A percentile compares a stretch with the other conserved stretches of the same genome.
These are phyloP conservation scores for Cercospora citrullina DNA, from an alignment of 2,329 filamentous ascomycete species.

Conservation along the genomic window DNA sequence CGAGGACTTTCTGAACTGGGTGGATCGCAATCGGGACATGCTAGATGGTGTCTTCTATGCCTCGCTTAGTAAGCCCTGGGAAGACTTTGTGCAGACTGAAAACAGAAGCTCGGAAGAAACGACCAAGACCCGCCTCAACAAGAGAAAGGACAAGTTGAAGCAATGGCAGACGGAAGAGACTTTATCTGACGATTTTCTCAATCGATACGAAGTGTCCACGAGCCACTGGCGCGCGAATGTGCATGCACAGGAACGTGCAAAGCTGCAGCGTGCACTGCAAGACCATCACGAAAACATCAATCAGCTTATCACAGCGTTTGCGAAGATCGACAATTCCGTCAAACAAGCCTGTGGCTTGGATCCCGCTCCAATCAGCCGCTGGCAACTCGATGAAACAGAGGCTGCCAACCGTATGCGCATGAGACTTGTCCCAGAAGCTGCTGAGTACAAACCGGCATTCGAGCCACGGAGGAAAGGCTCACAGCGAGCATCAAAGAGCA, in stretches of 20 bases:
- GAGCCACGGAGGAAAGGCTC: conserved; percentile 79
- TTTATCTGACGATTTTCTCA: conserved; percentile 68
- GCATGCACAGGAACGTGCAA: conserved; percentile 85
- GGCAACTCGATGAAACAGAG: conserved; percentile 94
- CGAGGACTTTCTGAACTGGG: conserved; percentile 82
- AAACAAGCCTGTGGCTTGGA: conserved; percentile 79
- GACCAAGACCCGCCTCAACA: conserved; percentile 66
- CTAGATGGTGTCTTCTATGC: conserved; percentile 82
- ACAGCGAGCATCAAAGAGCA: conserved; percentile 44
- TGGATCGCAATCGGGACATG: conserved; percentile 75
- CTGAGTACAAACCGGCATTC: conserved; percentile 68
- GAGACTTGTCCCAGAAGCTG: conserved; percentile 77
- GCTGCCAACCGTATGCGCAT: conserved; percentile 93
- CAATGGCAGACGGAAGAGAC: conserved; percentile 73
- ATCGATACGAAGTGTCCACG: conserved; percentile 83
- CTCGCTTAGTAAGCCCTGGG: conserved; percentile 79
- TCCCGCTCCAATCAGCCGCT: conserved; percentile 67
- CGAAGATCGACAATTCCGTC: conserved; percentile 75
- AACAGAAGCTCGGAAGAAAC: conserved; percentile 78
- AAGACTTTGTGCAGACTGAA: conserved; percentile 79
- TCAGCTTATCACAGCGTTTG: conserved; percentile 74
- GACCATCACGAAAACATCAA: conserved; percentile 88
- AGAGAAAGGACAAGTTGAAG: conserved; percentile 78
- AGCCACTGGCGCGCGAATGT: conserved; percentile 95
- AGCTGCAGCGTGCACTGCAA: conserved; percentile 83